phyloP scores from a whole-genome alignment of 2,329 filamentous ascomycete genomes.

The Plenodomus biglobosus region DNA sequence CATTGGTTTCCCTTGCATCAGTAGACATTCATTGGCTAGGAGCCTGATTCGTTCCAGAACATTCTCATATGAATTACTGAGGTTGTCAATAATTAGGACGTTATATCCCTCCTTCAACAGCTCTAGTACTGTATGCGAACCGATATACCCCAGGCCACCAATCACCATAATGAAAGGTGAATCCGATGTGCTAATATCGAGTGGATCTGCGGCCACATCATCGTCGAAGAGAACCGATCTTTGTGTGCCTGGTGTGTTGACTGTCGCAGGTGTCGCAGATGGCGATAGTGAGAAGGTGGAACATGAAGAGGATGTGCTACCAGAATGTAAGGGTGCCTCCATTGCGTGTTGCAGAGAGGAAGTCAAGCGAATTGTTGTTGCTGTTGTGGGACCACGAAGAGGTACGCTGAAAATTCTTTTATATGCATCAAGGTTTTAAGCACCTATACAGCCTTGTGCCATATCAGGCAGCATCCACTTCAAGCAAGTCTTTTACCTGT shows the following conservation, averaged over 20 bases:
- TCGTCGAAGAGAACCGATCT: constrained; percentile 52
- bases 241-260: constrained; percentile 51
- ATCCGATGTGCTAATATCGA: constrained; percentile 41
- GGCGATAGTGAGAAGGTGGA: constrained; percentile 34
- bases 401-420: background rate
- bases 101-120: constrained; percentile 58
- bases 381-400: background rate
- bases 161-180: constrained; percentile 55
- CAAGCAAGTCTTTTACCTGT: constrained; percentile 36
- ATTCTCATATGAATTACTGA: constrained; percentile 50
- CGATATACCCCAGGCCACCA: constrained; percentile 59
- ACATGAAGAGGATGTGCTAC: constrained; percentile 31
- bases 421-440: background rate
- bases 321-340: constrained; percentile 23
- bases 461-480: constrained; percentile 41
- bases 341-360: constrained; percentile 20
- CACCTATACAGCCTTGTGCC: constrained; percentile 11
- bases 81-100: constrained; percentile 52
- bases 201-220: constrained; percentile 47
- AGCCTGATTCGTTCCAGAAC: constrained; percentile 42
- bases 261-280: constrained; percentile 25
- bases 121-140: constrained; percentile 58
- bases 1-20: constrained; percentile 43
- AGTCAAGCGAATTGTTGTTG: background rate
- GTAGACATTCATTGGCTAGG: constrained; percentile 44